Evolutionary conservation across 2,329 filamentous ascomycete species (phyloP).

Genomic region (Sclerotinia spermophila): DNA sequence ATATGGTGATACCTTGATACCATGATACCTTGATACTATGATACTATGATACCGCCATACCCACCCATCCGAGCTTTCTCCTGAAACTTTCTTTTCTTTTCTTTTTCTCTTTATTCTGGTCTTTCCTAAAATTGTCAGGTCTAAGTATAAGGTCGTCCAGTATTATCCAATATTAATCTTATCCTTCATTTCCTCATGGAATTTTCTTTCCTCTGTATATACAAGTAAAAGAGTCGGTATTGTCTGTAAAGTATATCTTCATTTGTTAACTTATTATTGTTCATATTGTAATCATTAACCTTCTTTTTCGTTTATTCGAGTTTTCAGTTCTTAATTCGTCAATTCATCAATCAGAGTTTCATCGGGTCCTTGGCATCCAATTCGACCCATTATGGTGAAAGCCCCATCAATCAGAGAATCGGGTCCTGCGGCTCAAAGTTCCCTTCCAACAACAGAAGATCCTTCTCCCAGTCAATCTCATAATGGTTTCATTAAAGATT

Average conservation of each 20-base stretch:
- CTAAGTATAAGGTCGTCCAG: no score
- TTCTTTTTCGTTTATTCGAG: neutral
- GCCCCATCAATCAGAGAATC: neutral
- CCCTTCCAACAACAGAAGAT: conserved; percentile 9
- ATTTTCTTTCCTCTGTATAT: neutral
- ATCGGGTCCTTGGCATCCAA: neutral
- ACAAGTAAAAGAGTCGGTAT: no score
- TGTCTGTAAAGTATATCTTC: neutral
- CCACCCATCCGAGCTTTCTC: neutral
- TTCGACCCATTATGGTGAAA: neutral
- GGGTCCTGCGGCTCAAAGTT: neutral
- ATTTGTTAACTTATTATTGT: neutral
- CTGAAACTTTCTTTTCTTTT: neutral
- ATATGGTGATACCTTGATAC: no score
- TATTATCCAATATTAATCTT: neutral
- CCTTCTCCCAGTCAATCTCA: conserved; percentile 20
- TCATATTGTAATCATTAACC: neutral
- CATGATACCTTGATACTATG: no score
- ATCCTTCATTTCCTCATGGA: neutral
- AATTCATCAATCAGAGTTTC: neutral
- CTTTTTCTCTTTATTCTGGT: neutral
- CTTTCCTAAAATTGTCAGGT: no score
- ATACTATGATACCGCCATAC: no score
- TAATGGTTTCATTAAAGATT: conserved; percentile 19
- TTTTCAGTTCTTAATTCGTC: neutral